These are phyloP conservation scores for Cryphonectria nitschkei DNA, from an alignment of 2,329 filamentous ascomycete species.

Conservation along the genomic window DNA sequence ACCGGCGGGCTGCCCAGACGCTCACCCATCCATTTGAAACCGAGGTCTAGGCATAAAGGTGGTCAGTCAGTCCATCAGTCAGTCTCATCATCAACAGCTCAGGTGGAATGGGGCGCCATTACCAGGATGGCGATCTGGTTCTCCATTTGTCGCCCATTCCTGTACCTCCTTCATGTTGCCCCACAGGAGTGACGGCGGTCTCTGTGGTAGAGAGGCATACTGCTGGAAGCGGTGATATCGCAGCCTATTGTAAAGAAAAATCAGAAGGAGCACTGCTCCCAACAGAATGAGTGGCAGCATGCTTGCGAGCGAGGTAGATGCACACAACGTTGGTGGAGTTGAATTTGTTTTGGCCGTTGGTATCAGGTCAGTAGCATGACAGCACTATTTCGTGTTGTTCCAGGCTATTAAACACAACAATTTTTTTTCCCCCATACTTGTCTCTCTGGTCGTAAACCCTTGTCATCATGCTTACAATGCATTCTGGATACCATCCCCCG, in stretches of 20 bases:
- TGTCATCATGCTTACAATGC: not conserved
- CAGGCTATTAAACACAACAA: not conserved
- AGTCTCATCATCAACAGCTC: not conserved
- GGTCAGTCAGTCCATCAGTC: not conserved
- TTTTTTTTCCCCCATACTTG: not conserved
- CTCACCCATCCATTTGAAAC: constrained; percentile 36
- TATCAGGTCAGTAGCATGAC: not conserved
- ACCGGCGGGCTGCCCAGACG: constrained; percentile 39
- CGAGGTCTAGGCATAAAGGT: constrained; percentile 29
- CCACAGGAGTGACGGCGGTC: constrained; percentile 12
- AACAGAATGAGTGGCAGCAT: constrained; percentile 10
- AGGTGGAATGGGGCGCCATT: not conserved
- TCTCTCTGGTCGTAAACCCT: not conserved
- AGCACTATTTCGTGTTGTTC: not conserved
- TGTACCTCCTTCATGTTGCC: constrained; percentile 14
- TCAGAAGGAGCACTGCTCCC: not conserved
- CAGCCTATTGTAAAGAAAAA: not conserved
- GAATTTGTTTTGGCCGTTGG: not conserved
- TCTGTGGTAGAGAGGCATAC: constrained; percentile 14
- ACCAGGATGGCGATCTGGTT: constrained; percentile 5
- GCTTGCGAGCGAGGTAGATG: not conserved
- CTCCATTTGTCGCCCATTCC: not conserved
- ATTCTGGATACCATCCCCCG: not conserved
- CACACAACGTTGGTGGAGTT: not conserved
- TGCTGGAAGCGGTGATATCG: constrained; percentile 5